Evolutionary conservation across 768 basidiomycete species (phyloP).

Genomic region (Fistulinella prunicolor): DNA sequence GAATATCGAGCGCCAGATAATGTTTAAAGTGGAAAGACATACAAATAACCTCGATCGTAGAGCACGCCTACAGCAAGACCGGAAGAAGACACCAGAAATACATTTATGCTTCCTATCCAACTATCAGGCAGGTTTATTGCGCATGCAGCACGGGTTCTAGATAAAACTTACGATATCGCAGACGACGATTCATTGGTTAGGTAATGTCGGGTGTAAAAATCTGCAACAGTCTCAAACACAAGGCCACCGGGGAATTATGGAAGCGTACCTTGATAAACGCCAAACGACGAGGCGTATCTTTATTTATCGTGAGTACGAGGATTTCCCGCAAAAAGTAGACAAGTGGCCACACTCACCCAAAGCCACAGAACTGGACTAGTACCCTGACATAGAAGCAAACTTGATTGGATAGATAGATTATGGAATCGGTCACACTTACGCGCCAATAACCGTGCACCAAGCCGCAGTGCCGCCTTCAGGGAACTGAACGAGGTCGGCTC

Average conservation of each 20-base stretch:
- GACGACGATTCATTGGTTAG: slow-evolving; percentile 31
- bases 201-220: slow-evolving; percentile 38
- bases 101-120: slow-evolving; percentile 49
- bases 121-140: slow-evolving; percentile 13
- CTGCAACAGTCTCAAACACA: slow-evolving; percentile 17
- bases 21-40: background rate
- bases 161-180: slow-evolving; percentile 31
- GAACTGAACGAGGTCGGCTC: background rate
- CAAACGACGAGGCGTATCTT: slow-evolving; percentile 34
- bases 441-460: slow-evolving; percentile 19
- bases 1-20: background rate
- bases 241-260: background rate
- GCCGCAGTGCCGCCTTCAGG: slow-evolving; percentile 12
- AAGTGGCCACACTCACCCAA: slow-evolving; percentile 18
- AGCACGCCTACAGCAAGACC: slow-evolving; percentile 42
- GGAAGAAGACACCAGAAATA: slow-evolving; percentile 36
- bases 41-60: slow-evolving; percentile 53
- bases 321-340: background rate
- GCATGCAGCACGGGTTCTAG: background rate
- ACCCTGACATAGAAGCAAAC: slow-evolving; percentile 10
- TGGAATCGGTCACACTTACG: slow-evolving; percentile 4
- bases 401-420: too few relatives aligned
- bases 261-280: slow-evolving; percentile 36
- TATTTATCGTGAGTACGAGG: background rate
- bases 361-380: slow-evolving; percentile 30